Evolutionary conservation across 257 asterid genomes (phyloP), one percentile per base, ranked within the genome.

Genomic region (Solanum sitiens): DNA sequence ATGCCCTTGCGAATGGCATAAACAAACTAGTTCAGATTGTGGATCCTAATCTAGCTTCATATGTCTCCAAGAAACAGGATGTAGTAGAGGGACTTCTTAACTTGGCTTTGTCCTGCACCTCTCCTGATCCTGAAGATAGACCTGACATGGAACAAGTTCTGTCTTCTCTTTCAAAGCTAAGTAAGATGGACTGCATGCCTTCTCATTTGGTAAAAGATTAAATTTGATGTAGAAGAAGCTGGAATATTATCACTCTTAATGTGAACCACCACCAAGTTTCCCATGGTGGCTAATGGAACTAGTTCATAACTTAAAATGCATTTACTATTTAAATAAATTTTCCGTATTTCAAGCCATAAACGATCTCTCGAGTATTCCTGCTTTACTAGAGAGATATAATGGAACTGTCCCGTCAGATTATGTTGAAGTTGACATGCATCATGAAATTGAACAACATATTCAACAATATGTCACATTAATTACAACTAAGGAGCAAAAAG

Each of bases 61-160:
- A 85, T 63, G 76, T 86, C 83, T 89, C 90, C 75, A 89, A 90
- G 91, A 90, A 91, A 27, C 90, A 89, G 32, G 93, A 92, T 37
- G 93, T 87, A 79, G 8, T 94, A 5, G 94, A 92, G 89, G 94
- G 87, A 82, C 92, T 96, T 83, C 94, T 96, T 35, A 84, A n/a
- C 39, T 88, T 96, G 87, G 96, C 95, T 30, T 88, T 95, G 86
- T 93, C 96, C 37, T 96, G 99, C 91, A 91, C 95, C 79, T 86
- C 86, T 86, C 83, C 89, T 2, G 90, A 93, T 77, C 98, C 99
- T 8, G 95, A 92, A 27, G 91, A 90, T 65, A 90, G 98, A 61
- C 97, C 99, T 23, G 90, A 92, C 79, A 96, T 95, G 97, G 95
- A 95, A 25, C 83, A 91, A 63, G 96, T 94, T 79, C 59, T 92